Percentiles rank a stretch among this genome's conserved stretches.
Evolutionary conservation across 768 basidiomycete genomes (phyloP).

Genomic region (Termitomyces heimii): DNA sequence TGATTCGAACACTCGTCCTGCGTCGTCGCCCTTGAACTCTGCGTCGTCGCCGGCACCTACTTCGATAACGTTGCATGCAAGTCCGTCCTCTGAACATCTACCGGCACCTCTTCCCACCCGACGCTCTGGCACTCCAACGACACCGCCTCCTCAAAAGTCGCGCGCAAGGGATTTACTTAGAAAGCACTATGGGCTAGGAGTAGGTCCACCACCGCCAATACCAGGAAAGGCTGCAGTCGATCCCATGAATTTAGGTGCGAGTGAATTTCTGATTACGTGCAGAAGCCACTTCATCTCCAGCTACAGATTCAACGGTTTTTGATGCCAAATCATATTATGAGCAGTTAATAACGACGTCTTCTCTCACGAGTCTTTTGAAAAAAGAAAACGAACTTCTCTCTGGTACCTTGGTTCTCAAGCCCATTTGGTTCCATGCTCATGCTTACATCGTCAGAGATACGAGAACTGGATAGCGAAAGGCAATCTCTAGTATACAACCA

Average conservation of each 20-base stretch:
- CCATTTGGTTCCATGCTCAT: background rate
- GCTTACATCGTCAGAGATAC: constrained; percentile 56
- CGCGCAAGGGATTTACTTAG: constrained; percentile 73
- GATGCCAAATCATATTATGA: constrained; percentile 84
- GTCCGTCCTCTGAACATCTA: constrained; percentile 5
- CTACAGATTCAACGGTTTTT: constrained; percentile 71
- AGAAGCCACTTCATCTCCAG: background rate
- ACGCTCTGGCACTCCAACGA: constrained; percentile 19
- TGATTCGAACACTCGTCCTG: constrained; percentile 24
- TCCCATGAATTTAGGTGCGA: constrained; percentile 78
- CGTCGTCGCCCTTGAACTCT: constrained; percentile 41
- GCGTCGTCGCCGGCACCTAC: constrained; percentile 28
- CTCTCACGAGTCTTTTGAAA: constrained; percentile 67
- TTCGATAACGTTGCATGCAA: constrained; percentile 15
- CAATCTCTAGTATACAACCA: constrained; percentile 94
- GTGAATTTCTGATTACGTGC: background rate
- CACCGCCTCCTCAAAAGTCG: constrained; percentile 37
- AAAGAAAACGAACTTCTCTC: constrained; percentile 76
- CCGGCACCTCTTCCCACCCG: constrained; percentile 19
- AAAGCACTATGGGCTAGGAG: constrained; percentile 82
- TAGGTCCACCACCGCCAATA: constrained; percentile 62
- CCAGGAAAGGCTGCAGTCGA: constrained; percentile 56
- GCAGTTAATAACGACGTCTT: constrained; percentile 77
- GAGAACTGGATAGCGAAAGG: constrained; percentile 80
- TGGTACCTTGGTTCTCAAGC: constrained; percentile 31